phyloP scores from a whole-genome alignment of 1,284 basidiomycete genomes.

The Marasmius oreades region DNA sequence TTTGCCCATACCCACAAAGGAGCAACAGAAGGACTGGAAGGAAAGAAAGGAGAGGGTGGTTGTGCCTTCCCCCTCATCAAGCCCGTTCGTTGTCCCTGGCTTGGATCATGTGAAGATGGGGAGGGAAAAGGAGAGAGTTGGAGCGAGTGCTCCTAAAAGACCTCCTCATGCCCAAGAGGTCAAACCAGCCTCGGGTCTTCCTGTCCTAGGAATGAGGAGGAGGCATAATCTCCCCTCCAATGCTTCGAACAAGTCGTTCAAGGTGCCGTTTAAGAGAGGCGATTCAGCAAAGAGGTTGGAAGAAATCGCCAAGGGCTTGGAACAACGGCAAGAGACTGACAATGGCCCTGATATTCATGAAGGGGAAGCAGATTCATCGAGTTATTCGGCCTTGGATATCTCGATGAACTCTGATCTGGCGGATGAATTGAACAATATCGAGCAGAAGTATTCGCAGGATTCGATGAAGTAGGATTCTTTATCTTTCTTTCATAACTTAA shows the following conservation, averaged over 20 bases:
- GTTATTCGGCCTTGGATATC: not conserved
- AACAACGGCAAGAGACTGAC: not conserved
- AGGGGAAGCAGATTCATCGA: not conserved
- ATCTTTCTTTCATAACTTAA: not conserved
- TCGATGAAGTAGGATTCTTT: not conserved
- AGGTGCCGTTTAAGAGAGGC: not conserved
- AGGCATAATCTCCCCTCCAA: not conserved
- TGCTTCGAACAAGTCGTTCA: not conserved
- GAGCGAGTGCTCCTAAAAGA: not conserved
- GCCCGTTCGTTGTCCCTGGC: not conserved
- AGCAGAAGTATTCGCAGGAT: not conserved
- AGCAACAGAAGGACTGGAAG: not conserved
- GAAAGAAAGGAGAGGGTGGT: not conserved
- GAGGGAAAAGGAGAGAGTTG: not conserved
- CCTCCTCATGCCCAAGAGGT: not conserved
- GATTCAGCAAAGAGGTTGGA: not conserved
- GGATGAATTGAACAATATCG: not conserved
- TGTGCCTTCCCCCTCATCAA: not conserved
- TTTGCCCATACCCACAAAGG: not conserved
- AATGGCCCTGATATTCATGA: constrained; percentile 3
- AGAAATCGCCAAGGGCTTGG: not conserved
- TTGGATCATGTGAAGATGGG: not conserved
- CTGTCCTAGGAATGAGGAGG: not conserved
- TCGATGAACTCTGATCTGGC: constrained; percentile 2
- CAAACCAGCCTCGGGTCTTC: not conserved